phyloP scores from a whole-genome alignment of 2,329 filamentous ascomycete species.

The Drechslerella stenobrocha region DNA sequence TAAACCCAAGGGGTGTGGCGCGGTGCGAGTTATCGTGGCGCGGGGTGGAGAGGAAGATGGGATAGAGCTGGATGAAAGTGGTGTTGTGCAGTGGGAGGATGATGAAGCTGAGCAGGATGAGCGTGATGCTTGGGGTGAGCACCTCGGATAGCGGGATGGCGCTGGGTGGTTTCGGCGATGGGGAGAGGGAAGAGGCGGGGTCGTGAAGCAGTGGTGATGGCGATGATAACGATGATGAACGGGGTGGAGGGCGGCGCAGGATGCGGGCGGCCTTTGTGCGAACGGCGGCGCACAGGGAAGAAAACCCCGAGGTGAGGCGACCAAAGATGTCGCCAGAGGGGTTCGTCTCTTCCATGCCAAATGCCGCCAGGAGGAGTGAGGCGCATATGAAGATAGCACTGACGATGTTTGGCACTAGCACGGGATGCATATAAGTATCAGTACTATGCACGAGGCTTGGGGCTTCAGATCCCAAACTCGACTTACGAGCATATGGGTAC shows the following conservation, averaged over 20 bases:
- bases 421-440: background rate
- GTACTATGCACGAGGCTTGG: background rate
- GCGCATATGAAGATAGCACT: constrained; percentile 59
- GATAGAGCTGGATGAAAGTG: constrained; percentile 75
- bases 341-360: constrained; percentile 29
- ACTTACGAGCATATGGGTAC: constrained; percentile 60
- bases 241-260: constrained; percentile 52
- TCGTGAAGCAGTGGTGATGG: constrained; percentile 5
- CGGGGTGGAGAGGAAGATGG: constrained; percentile 74
- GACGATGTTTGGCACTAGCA: constrained; percentile 61
- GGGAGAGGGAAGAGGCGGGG: constrained; percentile 39
- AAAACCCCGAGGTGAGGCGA: constrained; percentile 2
- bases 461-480: background rate
- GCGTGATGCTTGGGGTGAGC: constrained; percentile 63
- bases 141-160: constrained; percentile 59
- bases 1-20: constrained; percentile 65
- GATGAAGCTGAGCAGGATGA: constrained; percentile 66
- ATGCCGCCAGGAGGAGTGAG: constrained; percentile 21
- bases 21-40: constrained; percentile 59
- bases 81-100: constrained; percentile 74
- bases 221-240: constrained; percentile 47
- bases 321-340: constrained; percentile 37
- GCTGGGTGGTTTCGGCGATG: constrained; percentile 49
- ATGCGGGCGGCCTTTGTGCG: background rate
- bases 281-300: constrained; percentile 6